Evolutionary conservation across 345 rosid genomes (phyloP).

Genomic region (Pugionium cornutum): DNA sequence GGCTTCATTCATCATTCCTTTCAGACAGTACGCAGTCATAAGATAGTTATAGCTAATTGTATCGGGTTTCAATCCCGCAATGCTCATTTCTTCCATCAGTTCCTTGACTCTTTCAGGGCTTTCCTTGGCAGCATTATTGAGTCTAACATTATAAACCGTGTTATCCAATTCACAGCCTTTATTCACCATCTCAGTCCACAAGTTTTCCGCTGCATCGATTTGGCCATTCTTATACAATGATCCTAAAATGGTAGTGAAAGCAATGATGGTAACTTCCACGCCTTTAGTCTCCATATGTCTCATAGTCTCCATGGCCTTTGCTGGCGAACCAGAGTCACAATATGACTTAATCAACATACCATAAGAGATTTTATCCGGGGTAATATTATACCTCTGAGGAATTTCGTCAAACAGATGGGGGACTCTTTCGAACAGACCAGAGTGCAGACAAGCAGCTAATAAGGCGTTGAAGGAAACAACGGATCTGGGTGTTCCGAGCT

Average conservation of each 20-base stretch:
- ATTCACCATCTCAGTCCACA: conserved; percentile 63
- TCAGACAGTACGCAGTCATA: conserved; percentile 60
- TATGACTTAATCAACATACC: conserved; percentile 71
- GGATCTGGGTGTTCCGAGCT: conserved; percentile 61
- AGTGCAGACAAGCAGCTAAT: conserved; percentile 54
- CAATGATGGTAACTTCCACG: conserved; percentile 53
- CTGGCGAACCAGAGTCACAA: conserved; percentile 57
- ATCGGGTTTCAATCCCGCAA: conserved; percentile 61
- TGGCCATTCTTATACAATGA: conserved; percentile 56
- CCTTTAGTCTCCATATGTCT: conserved; percentile 54
- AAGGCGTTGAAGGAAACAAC: conserved; percentile 62
- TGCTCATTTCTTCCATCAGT: conserved; percentile 64
- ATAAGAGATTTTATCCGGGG: conserved; percentile 66
- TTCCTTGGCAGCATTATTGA: conserved; percentile 45
- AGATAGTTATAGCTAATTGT: conserved; percentile 65
- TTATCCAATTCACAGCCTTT: conserved; percentile 62
- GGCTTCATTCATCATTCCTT: conserved; percentile 67
- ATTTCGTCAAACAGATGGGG: conserved; percentile 63
- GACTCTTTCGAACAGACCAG: conserved; percentile 46
- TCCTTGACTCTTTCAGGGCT: conserved; percentile 52
- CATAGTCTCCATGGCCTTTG: conserved; percentile 57
- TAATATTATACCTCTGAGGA: conserved; percentile 44
- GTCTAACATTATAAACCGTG: conserved; percentile 62
- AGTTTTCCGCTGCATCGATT: conserved; percentile 51
- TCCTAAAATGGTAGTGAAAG: conserved; percentile 58